Evolutionary conservation across 306 rosid genomes (phyloP), one percentile per base, ranked within the genome.

Genomic region (Ammopiptanthus mongolicus): DNA sequence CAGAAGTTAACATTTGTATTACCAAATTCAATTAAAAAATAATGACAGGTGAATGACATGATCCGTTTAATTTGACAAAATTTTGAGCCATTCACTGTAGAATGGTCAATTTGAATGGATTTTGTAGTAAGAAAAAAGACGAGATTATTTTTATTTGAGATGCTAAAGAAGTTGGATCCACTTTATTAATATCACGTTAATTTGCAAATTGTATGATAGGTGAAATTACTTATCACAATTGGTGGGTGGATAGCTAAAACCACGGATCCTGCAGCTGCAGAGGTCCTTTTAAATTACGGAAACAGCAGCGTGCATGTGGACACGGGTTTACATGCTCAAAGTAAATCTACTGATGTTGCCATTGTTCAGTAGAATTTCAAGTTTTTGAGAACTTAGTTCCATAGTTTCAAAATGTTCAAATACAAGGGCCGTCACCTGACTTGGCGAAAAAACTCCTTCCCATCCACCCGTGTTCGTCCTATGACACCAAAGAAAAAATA

Each of bases 391-490:
- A 57, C 66, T 42, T 6, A 5, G 34, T 80, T 70, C 17, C 57
- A 18, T 25, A 33, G 53, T 47, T 59, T 78, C 18, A 8, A 7
- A 8, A 65, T 59, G 69, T 52, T 34, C 19, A 46, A 75, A 77
- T 48, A 74, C 9, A 33, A 63, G 50, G 14, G 71, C 52, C 13
- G 79, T 86, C 86, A 95, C 98, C 98, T 95, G 82, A 90, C 98
- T 86, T 95, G 97, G 84, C 97, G 97, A 79, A 91, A 95, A 73
- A 90, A 95, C 77, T 91, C 97, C 79, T 95, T 95, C 51, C 97
- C 97, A 34, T 91, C 97, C 80, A 91, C 93, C 77, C 97, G 89
- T n/a, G 97, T 85, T 77, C 97, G 83, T 67, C 92, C 98, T 95
- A 36, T 69, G 76, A 85, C 48, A 77, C 14, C 11, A 73, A 70